phyloP scores from a whole-genome alignment of 805 yeast species.

The Cyberlindnera japonica region DNA sequence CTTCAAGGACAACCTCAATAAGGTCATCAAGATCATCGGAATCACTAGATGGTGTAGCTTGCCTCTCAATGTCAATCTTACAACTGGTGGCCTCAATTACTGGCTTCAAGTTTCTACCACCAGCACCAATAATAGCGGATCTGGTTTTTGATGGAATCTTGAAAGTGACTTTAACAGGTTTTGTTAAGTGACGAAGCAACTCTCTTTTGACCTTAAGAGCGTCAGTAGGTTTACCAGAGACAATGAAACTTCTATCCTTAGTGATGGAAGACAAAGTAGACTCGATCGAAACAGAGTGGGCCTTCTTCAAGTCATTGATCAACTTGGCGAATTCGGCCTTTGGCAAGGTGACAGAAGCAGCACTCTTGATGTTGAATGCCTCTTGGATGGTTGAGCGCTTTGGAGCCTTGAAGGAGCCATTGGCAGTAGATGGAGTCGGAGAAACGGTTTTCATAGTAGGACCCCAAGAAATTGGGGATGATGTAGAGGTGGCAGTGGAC shows the following conservation, averaged over 20 bases:
- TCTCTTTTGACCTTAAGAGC: slow-evolving; percentile 72
- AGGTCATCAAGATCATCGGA: slow-evolving; percentile 57
- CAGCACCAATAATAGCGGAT: slow-evolving; percentile 80
- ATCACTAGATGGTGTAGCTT: slow-evolving; percentile 41
- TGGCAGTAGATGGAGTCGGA: slow-evolving; percentile 15
- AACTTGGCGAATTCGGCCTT: slow-evolving; percentile 69
- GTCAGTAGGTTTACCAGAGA: slow-evolving; percentile 67
- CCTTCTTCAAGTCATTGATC: slow-evolving; percentile 56
- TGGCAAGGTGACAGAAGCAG: slow-evolving; percentile 59
- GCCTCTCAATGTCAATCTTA: slow-evolving; percentile 63
- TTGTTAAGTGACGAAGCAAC: slow-evolving; percentile 70
- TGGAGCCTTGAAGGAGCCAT: slow-evolving; percentile 19
- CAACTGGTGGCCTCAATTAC: slow-evolving; percentile 65
- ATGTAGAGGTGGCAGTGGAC: background rate
- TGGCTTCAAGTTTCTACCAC: slow-evolving; percentile 78
- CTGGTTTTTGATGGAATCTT: slow-evolving; percentile 73
- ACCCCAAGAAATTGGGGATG: slow-evolving; percentile 27
- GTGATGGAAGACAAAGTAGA: slow-evolving; percentile 75
- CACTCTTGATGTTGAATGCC: slow-evolving; percentile 69
- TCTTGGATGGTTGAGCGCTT: slow-evolving; percentile 33
- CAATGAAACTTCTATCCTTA: slow-evolving; percentile 76
- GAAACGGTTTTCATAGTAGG: slow-evolving; percentile 32
- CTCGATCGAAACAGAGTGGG: slow-evolving; percentile 66
- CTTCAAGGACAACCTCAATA: slow-evolving; percentile 65
- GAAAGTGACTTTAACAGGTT: slow-evolving; percentile 60